These are phyloP conservation scores for Phlyctochytrium arcticum DNA, from an alignment of 192 early-diverging fungal genomes.

Conservation along the genomic window DNA sequence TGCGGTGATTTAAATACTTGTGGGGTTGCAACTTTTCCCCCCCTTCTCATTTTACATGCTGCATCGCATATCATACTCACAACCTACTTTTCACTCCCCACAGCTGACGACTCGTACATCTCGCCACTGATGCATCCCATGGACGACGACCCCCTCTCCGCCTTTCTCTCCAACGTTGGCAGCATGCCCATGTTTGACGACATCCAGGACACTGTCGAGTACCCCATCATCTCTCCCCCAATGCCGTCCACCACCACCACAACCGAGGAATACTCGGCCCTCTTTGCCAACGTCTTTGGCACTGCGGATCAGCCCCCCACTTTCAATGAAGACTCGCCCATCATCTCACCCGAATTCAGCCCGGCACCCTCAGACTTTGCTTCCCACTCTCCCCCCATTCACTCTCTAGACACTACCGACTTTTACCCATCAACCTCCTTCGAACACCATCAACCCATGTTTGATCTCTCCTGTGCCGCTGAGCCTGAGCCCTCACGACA, in stretches of 20 bases:
- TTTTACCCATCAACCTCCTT: not conserved
- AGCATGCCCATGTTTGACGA: slow-evolving; percentile 14
- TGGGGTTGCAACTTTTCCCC: too few species aligned
- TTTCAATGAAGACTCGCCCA: not conserved
- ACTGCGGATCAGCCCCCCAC: not conserved
- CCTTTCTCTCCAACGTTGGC: not conserved
- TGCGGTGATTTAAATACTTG: too few species aligned
- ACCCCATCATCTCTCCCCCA: not conserved
- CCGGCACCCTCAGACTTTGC: not conserved
- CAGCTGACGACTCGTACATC: too few species aligned
- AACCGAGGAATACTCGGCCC: not conserved
- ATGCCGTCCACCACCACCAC: not conserved
- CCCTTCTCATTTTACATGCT: too few species aligned
- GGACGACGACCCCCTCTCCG: not conserved
- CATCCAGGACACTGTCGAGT: not conserved
- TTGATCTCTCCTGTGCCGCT: too few species aligned
- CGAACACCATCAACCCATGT: not conserved
- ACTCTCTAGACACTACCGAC: not conserved
- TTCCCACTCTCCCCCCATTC: not conserved
- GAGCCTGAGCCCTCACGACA: not conserved
- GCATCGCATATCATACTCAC: too few species aligned
- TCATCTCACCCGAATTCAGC: not conserved
- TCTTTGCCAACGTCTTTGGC: not conserved
- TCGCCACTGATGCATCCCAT: too few species aligned
- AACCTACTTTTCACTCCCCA: too few species aligned